Evolutionary conservation across 140 eudicot species (phyloP).

Genomic region (Bidens hawaiensis): DNA sequence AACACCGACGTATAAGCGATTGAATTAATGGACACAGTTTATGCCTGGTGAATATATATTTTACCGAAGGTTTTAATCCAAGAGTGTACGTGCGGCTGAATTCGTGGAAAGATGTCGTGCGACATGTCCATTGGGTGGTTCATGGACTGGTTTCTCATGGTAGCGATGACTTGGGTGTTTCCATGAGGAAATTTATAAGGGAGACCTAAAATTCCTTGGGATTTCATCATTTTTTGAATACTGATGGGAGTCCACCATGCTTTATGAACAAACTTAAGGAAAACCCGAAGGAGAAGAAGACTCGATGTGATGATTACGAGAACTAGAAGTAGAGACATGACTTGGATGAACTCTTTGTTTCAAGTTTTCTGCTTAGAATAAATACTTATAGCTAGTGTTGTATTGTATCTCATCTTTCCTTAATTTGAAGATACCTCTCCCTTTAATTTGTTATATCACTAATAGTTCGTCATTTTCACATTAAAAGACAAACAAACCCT

Average conservation of each 20-base stretch:
- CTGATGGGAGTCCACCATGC: slow-evolving; percentile 44
- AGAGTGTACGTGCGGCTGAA: slow-evolving; percentile 44
- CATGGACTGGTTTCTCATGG: slow-evolving; percentile 39
- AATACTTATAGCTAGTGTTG: background rate
- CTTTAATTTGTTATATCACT: no score
- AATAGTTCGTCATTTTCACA: no score
- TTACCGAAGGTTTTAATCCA: slow-evolving; percentile 56
- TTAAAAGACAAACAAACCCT: no score
- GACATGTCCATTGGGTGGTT: slow-evolving; percentile 46
- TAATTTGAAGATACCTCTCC: no score
- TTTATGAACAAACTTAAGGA: slow-evolving; percentile 21
- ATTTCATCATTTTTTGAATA: slow-evolving; percentile 31
- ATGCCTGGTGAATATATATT: background rate
- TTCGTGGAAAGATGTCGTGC: slow-evolving; percentile 48
- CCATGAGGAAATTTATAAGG: slow-evolving; percentile 45
- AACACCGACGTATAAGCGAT: background rate
- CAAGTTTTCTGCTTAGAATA: background rate
- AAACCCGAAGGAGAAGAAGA: slow-evolving; percentile 28
- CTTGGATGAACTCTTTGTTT: slow-evolving; percentile 1
- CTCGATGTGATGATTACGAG: slow-evolving; percentile 17
- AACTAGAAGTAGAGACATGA: slow-evolving; percentile 24
- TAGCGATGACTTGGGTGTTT: slow-evolving; percentile 33
- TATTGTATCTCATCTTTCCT: no score
- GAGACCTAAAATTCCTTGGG: slow-evolving; percentile 47
- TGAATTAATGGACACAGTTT: background rate